Evolutionary conservation across 1,284 basidiomycete species (phyloP), one percentile per base, ranked within the genome.

Genomic region (Cerioporus squamosus): DNA sequence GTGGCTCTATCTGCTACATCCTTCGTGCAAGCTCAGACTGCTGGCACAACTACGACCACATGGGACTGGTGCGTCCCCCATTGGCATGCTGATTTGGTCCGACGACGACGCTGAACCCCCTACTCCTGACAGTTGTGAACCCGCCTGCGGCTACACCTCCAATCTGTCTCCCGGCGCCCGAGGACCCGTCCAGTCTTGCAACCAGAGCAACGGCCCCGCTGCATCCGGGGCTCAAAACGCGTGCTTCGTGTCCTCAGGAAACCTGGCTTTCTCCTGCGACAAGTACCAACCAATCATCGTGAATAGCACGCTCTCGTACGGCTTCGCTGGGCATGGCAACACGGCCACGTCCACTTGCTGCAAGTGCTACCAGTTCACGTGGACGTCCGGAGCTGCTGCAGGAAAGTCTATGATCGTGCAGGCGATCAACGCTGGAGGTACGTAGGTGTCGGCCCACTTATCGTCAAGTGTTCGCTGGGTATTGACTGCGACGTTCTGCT

Each of bases 371-470:
- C 51, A 68, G 53, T 64, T 68, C 54, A 65, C 66, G 8, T 68
- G 65, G 61, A 68, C 66, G 26, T 59, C 60, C 14, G 64, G 62
- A 17, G 64, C 67, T 3, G 66, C 39, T 12, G 38, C 29, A 12
- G 67, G 66, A 15, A 67, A 68, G 61, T 64, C 55, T 12, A 63
- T 68, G 62, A 63, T 68, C 47, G 59, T 68, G 29, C 67, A 67
- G 44, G 63, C 67, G 14, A 65, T 67, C 55, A 67, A 67, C 48
- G 66, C 66, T 24, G 67, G 67, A 49, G 59, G 59, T 51, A 36
- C 14, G 33, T 36, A 14, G 8, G 15, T 12, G 14, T 9, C 5
- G 14, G n/a, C n/a, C n/a, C 15, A 12, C 14, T 9, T 17, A 36
- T 36, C 2, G 2, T 15, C 14, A 4, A 36, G 10, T 1, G 12